Conservation (phyloP, 345 rosid genomes). For the Ceriops decandra region DNA sequence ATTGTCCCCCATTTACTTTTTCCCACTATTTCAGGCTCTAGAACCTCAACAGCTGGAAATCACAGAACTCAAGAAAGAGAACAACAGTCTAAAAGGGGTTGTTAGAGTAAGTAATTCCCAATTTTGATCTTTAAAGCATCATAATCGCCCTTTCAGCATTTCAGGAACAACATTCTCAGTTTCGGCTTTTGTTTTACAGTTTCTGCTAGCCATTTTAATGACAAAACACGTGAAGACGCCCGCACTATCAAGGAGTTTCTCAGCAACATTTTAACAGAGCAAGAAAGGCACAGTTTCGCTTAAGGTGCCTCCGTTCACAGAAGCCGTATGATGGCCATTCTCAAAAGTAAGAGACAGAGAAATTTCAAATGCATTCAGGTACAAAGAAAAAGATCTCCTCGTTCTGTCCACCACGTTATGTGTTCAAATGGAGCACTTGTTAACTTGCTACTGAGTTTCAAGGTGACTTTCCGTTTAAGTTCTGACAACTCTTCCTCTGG, state of each 20-base stretch:
- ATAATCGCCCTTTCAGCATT: not conserved
- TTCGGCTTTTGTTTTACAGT: slow-evolving; percentile 4
- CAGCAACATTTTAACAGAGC: slow-evolving; percentile 7
- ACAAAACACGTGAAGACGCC: slow-evolving; percentile 15
- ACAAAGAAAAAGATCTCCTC: too few species aligned
- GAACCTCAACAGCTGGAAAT: slow-evolving; percentile 19
- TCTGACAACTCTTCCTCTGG: slow-evolving; percentile 12
- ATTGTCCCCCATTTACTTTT: not conserved
- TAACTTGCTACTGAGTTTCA: not conserved
- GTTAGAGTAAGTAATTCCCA: slow-evolving; percentile 5
- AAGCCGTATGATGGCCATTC: too few species aligned
- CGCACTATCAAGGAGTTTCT: slow-evolving; percentile 17
- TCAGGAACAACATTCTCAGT: too few species aligned
- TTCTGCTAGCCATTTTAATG: slow-evolving; percentile 9
- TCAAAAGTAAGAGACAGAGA: too few species aligned
- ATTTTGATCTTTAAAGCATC: not conserved
- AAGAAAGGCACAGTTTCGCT: too few species aligned
- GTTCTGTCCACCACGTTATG: too few species aligned
- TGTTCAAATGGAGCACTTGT: not conserved
- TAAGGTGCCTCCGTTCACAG: too few species aligned
- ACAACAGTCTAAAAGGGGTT: slow-evolving; percentile 12
- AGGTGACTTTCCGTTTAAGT: not conserved
- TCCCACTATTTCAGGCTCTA: not conserved
- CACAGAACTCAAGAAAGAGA: slow-evolving; percentile 18
- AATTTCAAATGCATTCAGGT: too few species aligned